A percentile compares a stretch with the other conserved stretches of the same genome.
Evolutionary conservation across 257 asterid genomes (phyloP).

Genomic region (Gentiana dahurica): DNA sequence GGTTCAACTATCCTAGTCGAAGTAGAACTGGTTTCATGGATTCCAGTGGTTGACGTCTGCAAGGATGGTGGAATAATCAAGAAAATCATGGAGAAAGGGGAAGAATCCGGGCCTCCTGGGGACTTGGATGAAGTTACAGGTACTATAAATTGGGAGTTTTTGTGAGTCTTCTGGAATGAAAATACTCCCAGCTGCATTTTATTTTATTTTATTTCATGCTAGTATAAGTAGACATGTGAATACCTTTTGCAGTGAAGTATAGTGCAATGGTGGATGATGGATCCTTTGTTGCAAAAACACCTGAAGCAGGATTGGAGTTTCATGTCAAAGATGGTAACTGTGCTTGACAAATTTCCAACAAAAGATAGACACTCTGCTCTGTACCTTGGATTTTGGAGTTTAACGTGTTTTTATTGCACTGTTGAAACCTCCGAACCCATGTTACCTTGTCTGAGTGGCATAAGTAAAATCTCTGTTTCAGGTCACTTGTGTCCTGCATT

Average conservation of each 20-base stretch:
- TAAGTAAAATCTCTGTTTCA: slow-evolving; percentile 13
- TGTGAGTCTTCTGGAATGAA: not conserved
- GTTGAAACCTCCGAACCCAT: not conserved
- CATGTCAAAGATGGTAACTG: slow-evolving; percentile 50
- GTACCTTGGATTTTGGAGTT: slow-evolving; percentile 1
- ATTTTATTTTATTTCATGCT: slow-evolving; percentile 2
- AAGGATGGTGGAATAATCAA: slow-evolving; percentile 68
- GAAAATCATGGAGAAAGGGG: slow-evolving; percentile 49
- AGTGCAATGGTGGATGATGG: slow-evolving; percentile 41
- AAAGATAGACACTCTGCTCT: slow-evolving; percentile 1
- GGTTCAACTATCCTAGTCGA: slow-evolving; percentile 37
- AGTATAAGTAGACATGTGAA: not conserved
- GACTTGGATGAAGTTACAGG: slow-evolving; percentile 72
- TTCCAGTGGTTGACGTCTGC: slow-evolving; percentile 53
- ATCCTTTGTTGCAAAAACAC: slow-evolving; percentile 38
- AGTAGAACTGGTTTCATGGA: slow-evolving; percentile 67
- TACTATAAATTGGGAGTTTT: slow-evolving; percentile 10
- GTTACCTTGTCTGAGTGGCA: not conserved
- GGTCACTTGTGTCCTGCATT: slow-evolving; percentile 65
- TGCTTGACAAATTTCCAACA: not conserved
- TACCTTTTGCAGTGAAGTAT: slow-evolving; percentile 40
- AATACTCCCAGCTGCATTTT: slow-evolving; percentile 1
- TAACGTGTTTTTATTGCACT: not conserved
- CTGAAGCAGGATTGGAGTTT: slow-evolving; percentile 53
- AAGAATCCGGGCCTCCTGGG: slow-evolving; percentile 49